Evolutionary conservation across 176 grass and related monocot genomes (phyloP).

Genomic region (Juncus effusus): DNA sequence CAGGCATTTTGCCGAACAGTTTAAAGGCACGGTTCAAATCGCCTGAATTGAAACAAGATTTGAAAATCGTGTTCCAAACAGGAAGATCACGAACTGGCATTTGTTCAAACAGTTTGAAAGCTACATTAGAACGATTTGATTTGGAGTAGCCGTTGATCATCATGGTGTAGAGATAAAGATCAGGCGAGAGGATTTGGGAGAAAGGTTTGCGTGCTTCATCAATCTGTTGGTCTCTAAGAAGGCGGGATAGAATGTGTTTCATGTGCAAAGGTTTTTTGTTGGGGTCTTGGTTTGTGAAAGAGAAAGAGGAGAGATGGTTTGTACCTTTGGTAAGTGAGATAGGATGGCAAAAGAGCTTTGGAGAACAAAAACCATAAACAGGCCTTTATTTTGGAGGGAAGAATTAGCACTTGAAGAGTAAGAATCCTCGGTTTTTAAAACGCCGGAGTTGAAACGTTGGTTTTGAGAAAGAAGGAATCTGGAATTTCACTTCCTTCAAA

Average conservation of each 20-base stretch:
- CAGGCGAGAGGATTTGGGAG: conserved; percentile 14
- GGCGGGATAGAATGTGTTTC: conserved; percentile 25
- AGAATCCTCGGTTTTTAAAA: no score
- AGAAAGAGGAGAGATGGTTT: background rate
- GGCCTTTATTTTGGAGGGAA: no score
- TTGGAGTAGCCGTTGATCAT: conserved; percentile 17
- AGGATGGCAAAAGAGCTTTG: background rate
- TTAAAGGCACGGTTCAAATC: conserved; percentile 40
- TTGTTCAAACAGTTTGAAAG: conserved; percentile 40
- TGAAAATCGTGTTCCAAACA: conserved; percentile 56
- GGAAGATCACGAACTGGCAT: conserved; percentile 45
- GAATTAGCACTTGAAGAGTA: no score
- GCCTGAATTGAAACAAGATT: conserved; percentile 27
- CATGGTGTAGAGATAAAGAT: conserved; percentile 4
- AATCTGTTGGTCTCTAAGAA: conserved; percentile 22
- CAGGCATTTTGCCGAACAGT: conserved; percentile 51
- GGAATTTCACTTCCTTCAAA: no score
- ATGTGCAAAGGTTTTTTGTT: background rate
- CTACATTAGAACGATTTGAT: conserved; percentile 26
- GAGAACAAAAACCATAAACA: background rate
- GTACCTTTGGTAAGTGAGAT: background rate
- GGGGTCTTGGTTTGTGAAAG: background rate
- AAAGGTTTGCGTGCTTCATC: conserved; percentile 41
- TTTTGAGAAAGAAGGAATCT: no score
- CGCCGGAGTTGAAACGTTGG: no score